These are phyloP conservation scores for Coprinopsis marcescibilis DNA, from an alignment of 768 basidiomycete species.

Conservation along the genomic window DNA sequence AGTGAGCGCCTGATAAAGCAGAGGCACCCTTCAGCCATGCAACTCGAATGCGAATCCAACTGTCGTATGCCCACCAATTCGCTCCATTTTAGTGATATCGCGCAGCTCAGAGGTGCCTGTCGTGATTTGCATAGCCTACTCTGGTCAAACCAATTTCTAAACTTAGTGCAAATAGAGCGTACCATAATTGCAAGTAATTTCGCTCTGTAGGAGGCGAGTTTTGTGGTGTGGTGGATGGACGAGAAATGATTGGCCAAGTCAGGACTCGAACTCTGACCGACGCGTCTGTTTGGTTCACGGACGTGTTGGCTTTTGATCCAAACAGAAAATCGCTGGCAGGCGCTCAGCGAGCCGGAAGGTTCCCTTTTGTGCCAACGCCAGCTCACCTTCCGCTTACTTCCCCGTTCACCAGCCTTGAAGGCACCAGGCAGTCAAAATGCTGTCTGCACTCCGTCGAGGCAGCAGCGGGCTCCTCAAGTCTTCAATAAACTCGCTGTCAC, in stretches of 20 bases:
- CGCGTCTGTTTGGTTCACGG: constrained; percentile 12
- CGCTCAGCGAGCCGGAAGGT: background rate
- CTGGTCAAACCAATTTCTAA: background rate
- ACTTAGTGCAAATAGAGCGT: constrained; percentile 1
- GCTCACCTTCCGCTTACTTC: no score
- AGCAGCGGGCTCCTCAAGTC: constrained; percentile 4
- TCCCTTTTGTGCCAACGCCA: constrained; percentile 1
- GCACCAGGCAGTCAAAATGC: constrained; percentile 30
- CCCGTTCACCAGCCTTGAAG: constrained; percentile 12
- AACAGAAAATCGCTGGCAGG: constrained; percentile 11
- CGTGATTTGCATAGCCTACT: constrained; percentile 62
- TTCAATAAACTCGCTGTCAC: background rate
- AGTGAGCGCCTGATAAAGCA: constrained; percentile 88
- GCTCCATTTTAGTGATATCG: constrained; percentile 91
- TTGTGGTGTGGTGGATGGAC: background rate
- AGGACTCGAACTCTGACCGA: no score
- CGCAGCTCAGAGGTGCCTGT: constrained; percentile 75
- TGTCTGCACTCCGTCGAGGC: constrained; percentile 38
- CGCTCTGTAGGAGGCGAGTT: no score
- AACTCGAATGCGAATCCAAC: no score
- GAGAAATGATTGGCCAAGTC: background rate
- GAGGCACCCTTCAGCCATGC: no score
- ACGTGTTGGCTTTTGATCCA: constrained; percentile 12
- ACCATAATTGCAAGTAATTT: constrained; percentile 15
- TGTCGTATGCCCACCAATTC: constrained; percentile 68